These are phyloP conservation scores for Phialophora macrospora DNA, from an alignment of 2,329 filamentous ascomycete genomes.

Conservation along the genomic window DNA sequence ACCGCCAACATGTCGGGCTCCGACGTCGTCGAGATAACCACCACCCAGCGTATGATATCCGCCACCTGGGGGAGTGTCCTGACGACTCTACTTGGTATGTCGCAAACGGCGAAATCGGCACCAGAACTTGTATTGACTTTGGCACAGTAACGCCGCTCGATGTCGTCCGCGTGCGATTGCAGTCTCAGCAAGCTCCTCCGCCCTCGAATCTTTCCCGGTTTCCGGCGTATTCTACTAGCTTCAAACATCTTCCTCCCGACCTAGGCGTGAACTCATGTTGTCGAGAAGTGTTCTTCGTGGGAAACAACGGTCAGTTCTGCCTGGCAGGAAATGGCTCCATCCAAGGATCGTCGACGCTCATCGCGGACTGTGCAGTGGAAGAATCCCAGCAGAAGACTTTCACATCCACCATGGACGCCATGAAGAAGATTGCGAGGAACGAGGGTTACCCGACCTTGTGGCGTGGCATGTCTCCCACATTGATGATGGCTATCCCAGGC, in stretches of 20 bases:
- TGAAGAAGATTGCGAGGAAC: slow-evolving; percentile 92
- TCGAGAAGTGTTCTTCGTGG: slow-evolving; percentile 95
- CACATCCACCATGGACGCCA: slow-evolving; percentile 86
- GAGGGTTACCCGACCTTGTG: slow-evolving; percentile 86
- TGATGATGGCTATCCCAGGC: slow-evolving; percentile 89
- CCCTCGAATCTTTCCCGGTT: slow-evolving; percentile 61
- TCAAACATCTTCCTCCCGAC: slow-evolving; percentile 76
- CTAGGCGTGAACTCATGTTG: slow-evolving; percentile 94
- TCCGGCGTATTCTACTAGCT: slow-evolving; percentile 57
- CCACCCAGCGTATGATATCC: slow-evolving; percentile 90
- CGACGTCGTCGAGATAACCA: slow-evolving; percentile 65
- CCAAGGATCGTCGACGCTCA: slow-evolving; percentile 53
- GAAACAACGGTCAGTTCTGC: slow-evolving; percentile 80
- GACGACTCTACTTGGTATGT: slow-evolving; percentile 82
- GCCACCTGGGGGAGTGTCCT: slow-evolving; percentile 88
- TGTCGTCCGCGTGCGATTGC: slow-evolving; percentile 91
- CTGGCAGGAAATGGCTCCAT: slow-evolving; percentile 63
- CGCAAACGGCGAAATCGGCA: slow-evolving; percentile 11
- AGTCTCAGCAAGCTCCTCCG: slow-evolving; percentile 71
- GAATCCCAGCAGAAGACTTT: slow-evolving; percentile 82
- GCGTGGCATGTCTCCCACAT: slow-evolving; percentile 90
- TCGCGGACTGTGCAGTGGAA: slow-evolving; percentile 80
- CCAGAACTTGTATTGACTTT: slow-evolving; percentile 28
- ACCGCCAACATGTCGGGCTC: slow-evolving; percentile 32
- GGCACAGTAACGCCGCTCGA: slow-evolving; percentile 85